Conservation (phyloP, 1,139 yeast genomes). For the Hemisphaericaspora xylofermentans region DNA sequence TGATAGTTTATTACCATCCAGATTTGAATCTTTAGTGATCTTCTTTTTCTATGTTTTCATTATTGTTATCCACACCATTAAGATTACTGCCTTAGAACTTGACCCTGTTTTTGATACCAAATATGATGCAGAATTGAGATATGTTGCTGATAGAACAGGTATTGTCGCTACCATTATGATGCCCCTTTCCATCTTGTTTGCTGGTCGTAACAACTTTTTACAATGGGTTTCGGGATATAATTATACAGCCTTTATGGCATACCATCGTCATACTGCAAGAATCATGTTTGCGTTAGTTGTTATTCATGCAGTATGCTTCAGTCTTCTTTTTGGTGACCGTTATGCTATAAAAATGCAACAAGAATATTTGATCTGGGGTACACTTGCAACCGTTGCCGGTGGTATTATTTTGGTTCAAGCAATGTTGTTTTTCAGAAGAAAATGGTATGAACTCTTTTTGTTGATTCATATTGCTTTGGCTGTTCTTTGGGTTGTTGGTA, state of each 20-base stretch:
- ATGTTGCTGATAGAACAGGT: conserved; percentile 31
- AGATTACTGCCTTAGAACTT: conserved; percentile 18
- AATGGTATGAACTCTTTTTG: conserved; percentile 45
- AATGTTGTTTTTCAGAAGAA: conserved; percentile 38
- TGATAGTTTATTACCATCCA: conserved; percentile 27
- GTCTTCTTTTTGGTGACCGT: conserved; percentile 30
- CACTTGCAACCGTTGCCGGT: conserved; percentile 33
- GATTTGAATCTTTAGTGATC: conserved; percentile 23
- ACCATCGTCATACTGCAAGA: conserved; percentile 40
- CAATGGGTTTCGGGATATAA: conserved; percentile 39
- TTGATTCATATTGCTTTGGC: conserved; percentile 44
- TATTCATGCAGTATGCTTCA: conserved; percentile 33
- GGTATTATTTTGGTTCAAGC: conserved; percentile 38
- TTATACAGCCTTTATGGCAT: conserved; percentile 33
- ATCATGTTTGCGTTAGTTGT: conserved; percentile 24
- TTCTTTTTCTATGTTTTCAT: conserved; percentile 45
- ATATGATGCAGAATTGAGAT: conserved; percentile 16
- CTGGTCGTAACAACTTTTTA: conserved; percentile 41
- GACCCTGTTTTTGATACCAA: conserved; percentile 27
- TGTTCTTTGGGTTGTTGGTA: conserved; percentile 38
- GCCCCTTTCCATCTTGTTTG: conserved; percentile 36
- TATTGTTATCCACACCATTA: conserved; percentile 33
- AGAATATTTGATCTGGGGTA: conserved; percentile 37
- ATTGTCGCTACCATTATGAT: conserved; percentile 24
- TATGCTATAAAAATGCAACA: conserved; percentile 42